Evolutionary conservation across 345 rosid species (phyloP), one percentile per base, ranked within the genome.

Genomic region (Moricandia arvensis): DNA sequence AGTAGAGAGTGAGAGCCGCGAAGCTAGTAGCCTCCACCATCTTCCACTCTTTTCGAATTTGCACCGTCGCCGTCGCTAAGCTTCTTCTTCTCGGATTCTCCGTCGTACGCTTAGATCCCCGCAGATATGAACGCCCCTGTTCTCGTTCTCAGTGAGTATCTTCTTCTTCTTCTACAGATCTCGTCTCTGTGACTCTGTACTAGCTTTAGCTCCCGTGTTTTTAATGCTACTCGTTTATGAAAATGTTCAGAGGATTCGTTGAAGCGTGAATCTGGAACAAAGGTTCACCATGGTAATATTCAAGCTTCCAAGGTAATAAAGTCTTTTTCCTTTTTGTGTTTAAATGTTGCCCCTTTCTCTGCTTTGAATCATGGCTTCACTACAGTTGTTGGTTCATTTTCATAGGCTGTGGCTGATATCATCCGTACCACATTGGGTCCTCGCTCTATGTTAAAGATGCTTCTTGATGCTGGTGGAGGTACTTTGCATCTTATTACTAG

Each of bases 391-490:
- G 30, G 71, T 64, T 69, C 33, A 37, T 59, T 71, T 59, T 24
- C 5, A 43, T 75, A 91, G 98, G 97, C 90, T 66, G 93, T 95
- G 72, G 96, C 99, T 72, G 97, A 90, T 29, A 90, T 92, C 24
- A 84, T 92, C 12, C 90, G 99, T n/a, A 95, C 97, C 6, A 95
- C 99, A 24, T 83, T 95, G 84, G 99, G 97, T 57, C 99, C 99
- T 37, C 81, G 99, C 15, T 90, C 97, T 65, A 95, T 95, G 99
- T 71, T 90, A 73, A 95, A 95, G 87, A 95, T 95, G 99, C 87
- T 95, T 27, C 97, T 95, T 60, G 96, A 90, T 87, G 88, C 93
- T 77, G 34, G 63, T 45, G 99, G 97, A 86, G 99, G 99, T 93
- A 37, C 49, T 38, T 37, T 47, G 8, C 31, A 34, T 59, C 29